Evolutionary conservation across 257 asterid species (phyloP), one percentile per base, ranked within the genome.

Genomic region (Solanum megistacrolobum): DNA sequence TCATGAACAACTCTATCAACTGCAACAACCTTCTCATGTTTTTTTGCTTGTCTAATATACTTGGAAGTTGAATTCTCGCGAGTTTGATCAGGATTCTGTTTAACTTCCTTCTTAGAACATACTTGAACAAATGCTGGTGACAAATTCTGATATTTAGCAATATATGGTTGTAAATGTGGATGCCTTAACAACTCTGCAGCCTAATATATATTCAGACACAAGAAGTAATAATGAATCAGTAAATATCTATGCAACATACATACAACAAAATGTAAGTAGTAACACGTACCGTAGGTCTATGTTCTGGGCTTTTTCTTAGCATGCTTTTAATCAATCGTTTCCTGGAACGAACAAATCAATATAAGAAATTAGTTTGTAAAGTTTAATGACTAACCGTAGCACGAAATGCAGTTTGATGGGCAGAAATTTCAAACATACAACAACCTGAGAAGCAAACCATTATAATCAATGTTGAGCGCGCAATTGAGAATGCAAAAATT

Each of bases 371-470:
- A 48, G 20, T 39, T 3, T 23, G 25, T 32, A 71, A 32, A 20
- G 27, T 55, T 55, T 5, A 39, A 25, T 60, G 10, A 43, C 98
- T 92, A 92, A 96, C 99, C 18, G 89, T 66, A 78, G 99, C 98
- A 78, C 93, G 90, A 89, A 96, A 96, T 69, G 99, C 98, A 85
- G 96, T 97, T 71, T 72, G 90, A 89, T 93, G 99, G 6, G 98
- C 96, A 74, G 98, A 96, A 48, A 96, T 94, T 93, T 96, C 99
- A 89, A 95, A 96, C 94, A 95, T 94, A 89, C 99, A 95, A 85
- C 99, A 94, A 12, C 99, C 99, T 96, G 94, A 58, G 71, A 76
- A 58, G 27, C 21, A n/a, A 21, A 14, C 14, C 85, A 27, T 25
- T 79, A 27, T 27, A 9, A 7, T n/a, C 36, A 78, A 39, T 78